Base-by-base conservation (phyloP, 2,329 filamentous ascomycete species). In the Calonectria naviculata region DNA sequence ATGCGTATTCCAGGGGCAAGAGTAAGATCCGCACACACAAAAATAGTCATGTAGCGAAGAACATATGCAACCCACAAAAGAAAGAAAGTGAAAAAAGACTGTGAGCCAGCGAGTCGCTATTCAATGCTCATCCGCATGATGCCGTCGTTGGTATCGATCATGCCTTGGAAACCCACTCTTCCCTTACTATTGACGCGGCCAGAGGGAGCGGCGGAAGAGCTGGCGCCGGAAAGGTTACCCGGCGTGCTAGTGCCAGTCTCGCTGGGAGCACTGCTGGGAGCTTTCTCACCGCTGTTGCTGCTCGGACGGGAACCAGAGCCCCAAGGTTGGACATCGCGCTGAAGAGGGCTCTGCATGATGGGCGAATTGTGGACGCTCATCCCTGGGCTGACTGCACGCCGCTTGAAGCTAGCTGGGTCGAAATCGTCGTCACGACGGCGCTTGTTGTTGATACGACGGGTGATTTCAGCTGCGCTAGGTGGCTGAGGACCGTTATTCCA, bases 101-200 rank as follows among this genome's bases (percentile, higher is more conserved):
- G 17, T 24, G 31, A 26, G 26, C 15, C n/a, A 9, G 36, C 9
- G 44, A 54, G n/a, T 46, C 58, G 36, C 54, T 85, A 98, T 82
- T 98, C 95, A 79, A 98, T 98, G 82, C 94, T 98, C 94, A 98
- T 97, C 78, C 96, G 95, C 93, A 98, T 98, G 74, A 98, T 88
- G 2, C 95, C 94, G 81, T 98, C 96, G 80, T 95, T 95, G n/a
- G 96, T 96, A 83, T 98, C 96, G 21, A 91, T 93, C 95, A 98
- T 98, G 1, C 95, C 95, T 83, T 98, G 95, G 76, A 97, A 89
- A 10, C 95, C 95, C 17, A 97, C 87, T 38, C 94, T 83, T 73
- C 87, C 92, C 81, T 88, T 89, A 76, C 88, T 85, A 75, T 87
- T 85, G 76, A 86, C 82, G 13, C 89, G 87, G 68, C 88, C 88